Evolutionary conservation across 2,329 filamentous ascomycete species (phyloP).

Genomic region (Didymella sp.): DNA sequence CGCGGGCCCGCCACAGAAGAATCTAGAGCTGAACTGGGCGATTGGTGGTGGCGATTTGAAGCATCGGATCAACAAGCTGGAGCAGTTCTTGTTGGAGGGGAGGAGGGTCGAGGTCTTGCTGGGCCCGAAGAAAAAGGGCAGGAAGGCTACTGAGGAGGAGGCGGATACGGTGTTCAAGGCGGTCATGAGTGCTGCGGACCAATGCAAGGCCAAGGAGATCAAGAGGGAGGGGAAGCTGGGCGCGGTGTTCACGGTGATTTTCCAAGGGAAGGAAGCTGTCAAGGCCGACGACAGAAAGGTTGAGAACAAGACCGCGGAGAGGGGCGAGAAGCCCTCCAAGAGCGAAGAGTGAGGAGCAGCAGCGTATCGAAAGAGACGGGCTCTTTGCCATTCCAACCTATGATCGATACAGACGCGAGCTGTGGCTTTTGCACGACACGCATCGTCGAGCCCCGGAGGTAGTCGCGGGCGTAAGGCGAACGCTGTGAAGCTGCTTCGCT

Average conservation of each 20-base stretch:
- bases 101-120: conserved; percentile 76
- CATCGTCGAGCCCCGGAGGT: too few relatives aligned
- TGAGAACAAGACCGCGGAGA: conserved; percentile 23
- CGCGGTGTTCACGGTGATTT: conserved; percentile 42
- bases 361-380: background rate
- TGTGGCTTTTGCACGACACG: background rate
- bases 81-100: conserved; percentile 75
- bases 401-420: background rate
- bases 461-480: background rate
- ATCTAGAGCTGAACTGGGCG: conserved; percentile 89
- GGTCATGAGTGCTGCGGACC: conserved; percentile 56
- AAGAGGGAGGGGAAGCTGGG: conserved; percentile 42
- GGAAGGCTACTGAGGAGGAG: conserved; percentile 67
- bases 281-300: too few relatives aligned
- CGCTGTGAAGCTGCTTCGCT: background rate
- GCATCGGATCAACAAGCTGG: conserved; percentile 61
- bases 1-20: conserved; percentile 62
- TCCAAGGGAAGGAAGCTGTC: conserved; percentile 37
- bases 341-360: background rate
- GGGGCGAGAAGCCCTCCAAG: background rate
- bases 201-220: conserved; percentile 38
- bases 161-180: conserved; percentile 60
- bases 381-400: background rate
- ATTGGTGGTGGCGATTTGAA: conserved; percentile 77
- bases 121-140: conserved; percentile 69